Conservation (phyloP, 2,329 filamentous ascomycete species). For the Cladosporium sp. region DNA sequence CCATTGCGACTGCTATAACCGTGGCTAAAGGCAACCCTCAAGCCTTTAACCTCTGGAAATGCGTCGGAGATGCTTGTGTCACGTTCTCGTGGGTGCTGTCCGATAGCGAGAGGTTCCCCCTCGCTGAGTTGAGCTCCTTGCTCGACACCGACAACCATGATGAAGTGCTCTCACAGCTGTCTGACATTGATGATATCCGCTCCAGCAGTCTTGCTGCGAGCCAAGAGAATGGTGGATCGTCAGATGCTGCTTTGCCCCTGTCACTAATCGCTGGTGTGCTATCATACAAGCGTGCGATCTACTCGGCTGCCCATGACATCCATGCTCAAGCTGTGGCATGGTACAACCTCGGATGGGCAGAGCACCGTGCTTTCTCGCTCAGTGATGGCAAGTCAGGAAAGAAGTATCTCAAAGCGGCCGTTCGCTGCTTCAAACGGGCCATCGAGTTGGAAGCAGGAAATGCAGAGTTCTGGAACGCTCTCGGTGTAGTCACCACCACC, state of each 20-base stretch:
- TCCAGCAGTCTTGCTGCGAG: neutral
- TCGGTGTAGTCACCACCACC: slow-evolving; percentile 85
- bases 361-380: slow-evolving; percentile 75
- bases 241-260: slow-evolving; percentile 43
- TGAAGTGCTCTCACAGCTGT: slow-evolving; percentile 61
- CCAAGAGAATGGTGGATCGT: neutral
- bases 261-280: slow-evolving; percentile 67
- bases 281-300: slow-evolving; percentile 84
- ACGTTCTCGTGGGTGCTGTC: slow-evolving; percentile 78
- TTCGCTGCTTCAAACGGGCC: slow-evolving; percentile 89
- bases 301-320: slow-evolving; percentile 68
- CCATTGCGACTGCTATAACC: slow-evolving; percentile 65
- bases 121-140: slow-evolving; percentile 57
- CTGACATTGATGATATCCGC: slow-evolving; percentile 50
- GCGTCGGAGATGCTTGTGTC: slow-evolving; percentile 82
- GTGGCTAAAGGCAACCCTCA: slow-evolving; percentile 63
- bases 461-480: slow-evolving; percentile 93
- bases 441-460: slow-evolving; percentile 96
- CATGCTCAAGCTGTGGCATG: slow-evolving; percentile 94
- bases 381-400: slow-evolving; percentile 59
- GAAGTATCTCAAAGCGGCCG: slow-evolving; percentile 74
- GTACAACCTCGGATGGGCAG: slow-evolving; percentile 95
- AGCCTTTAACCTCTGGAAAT: slow-evolving; percentile 95
- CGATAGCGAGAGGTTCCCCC: slow-evolving; percentile 63
- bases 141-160: slow-evolving; percentile 56